These are phyloP conservation scores for Hanseniaspora lachancei DNA, from an alignment of 805 yeast species.

Conservation along the genomic window DNA sequence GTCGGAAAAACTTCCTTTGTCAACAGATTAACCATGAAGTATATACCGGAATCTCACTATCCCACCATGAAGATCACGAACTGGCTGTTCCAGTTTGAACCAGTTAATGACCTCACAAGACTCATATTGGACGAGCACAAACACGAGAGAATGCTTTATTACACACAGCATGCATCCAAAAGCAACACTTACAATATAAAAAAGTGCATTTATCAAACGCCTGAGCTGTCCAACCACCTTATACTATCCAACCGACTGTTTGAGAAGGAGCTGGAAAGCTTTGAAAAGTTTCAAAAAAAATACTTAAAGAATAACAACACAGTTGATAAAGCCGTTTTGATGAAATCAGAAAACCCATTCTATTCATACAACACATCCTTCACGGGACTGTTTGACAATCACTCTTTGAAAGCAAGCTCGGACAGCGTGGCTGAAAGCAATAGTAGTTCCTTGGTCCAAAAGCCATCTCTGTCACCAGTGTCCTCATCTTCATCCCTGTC, in stretches of 20 bases:
- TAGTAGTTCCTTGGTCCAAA: not conserved
- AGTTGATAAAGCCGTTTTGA: not conserved
- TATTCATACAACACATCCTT: slow-evolving; percentile 4
- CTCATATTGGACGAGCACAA: slow-evolving; percentile 38
- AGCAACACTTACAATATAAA: slow-evolving; percentile 8
- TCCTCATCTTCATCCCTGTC: not conserved
- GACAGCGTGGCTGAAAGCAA: not conserved
- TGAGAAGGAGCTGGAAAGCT: slow-evolving; percentile 25
- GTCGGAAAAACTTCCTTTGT: slow-evolving; percentile 51
- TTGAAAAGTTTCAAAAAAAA: slow-evolving; percentile 16
- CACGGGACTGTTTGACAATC: slow-evolving; percentile 3
- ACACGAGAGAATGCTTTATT: slow-evolving; percentile 29
- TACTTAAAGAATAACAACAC: not conserved
- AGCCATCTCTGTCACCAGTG: not conserved
- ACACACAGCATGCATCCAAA: slow-evolving; percentile 23
- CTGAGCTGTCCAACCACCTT: slow-evolving; percentile 22
- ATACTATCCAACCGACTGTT: slow-evolving; percentile 30
- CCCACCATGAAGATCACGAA: slow-evolving; percentile 57
- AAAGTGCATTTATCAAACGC: slow-evolving; percentile 25
- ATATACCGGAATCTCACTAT: slow-evolving; percentile 55
- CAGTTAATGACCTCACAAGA: slow-evolving; percentile 29
- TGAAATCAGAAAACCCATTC: not conserved
- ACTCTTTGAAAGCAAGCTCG: not conserved
- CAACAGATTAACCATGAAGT: slow-evolving; percentile 35
- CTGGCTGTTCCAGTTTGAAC: slow-evolving; percentile 41